Evolutionary conservation across 2,329 filamentous ascomycete species (phyloP).

Genomic region (Colletotrichum scovillei): DNA sequence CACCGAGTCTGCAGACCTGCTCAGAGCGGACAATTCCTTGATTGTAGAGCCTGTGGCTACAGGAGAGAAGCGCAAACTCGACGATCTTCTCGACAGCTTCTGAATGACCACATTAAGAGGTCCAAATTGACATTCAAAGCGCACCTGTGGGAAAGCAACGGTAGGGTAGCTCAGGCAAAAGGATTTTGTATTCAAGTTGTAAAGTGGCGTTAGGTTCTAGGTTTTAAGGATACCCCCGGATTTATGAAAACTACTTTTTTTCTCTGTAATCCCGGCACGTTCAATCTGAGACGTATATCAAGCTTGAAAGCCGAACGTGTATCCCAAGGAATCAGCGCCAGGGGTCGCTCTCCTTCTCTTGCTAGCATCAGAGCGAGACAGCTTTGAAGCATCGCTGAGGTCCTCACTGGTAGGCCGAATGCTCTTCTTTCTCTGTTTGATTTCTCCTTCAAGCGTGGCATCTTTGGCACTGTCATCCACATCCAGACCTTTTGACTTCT

Average conservation of each 20-base stretch:
- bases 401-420: conserved; percentile 40
- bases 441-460: conserved; percentile 51
- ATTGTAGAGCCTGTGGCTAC: conserved; percentile 49
- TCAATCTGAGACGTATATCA: too few species aligned
- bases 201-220: conserved; percentile 24
- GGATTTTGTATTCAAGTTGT: neutral
- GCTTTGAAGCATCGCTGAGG: neutral
- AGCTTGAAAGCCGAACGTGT: neutral
- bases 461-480: conserved; percentile 60
- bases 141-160: neutral
- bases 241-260: neutral
- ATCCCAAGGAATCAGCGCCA: neutral
- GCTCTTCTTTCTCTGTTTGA: conserved; percentile 48
- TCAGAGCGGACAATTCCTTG: conserved; percentile 38
- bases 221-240: conserved; percentile 24
- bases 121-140: neutral
- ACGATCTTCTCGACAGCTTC: conserved; percentile 51
- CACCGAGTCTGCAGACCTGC: conserved; percentile 26
- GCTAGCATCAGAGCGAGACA: neutral
- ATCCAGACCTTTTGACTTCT: conserved; percentile 50
- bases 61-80: conserved; percentile 55
- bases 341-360: neutral
- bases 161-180: neutral
- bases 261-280: neutral
- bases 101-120: conserved; percentile 32